Base-by-base conservation (phyloP, 371 early-diverging fungal genomes). In the Coemansia sp. region DNA sequence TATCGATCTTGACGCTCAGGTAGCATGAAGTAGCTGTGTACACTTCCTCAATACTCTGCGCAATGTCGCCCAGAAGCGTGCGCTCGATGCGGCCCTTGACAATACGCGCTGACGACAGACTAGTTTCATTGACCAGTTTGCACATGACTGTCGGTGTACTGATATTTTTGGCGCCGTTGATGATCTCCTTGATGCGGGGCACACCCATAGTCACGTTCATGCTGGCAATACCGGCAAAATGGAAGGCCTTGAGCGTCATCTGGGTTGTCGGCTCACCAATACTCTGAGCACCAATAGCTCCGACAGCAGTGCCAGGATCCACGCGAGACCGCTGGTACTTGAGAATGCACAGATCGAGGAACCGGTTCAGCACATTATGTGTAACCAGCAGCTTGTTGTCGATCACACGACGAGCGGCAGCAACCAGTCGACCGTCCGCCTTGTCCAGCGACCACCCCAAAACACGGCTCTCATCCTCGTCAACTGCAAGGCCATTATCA, bases 241-340 rank as follows among this genome's bases (percentile, higher is more conserved):
- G 99, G 93, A 99, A 99, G 77, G 99, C 98, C 82, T 99, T 99
- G 65, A 99, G 83, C 50, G 99, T 99, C 99, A 99, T 99, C 81
- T 99, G 99, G 2, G 99, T 99, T 66, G 98, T 98, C 34, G 99
- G 99, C 78, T 99, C 99, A 70, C 99, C 99, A 73, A 99, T 98
- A 62, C 92, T 91, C 80, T 99, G 99, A 1, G 97, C 99, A 39
- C 97, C 99, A 58, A 99, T 84, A 40, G 99, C 97, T 51, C 99
- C 99, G 6, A 96, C 97, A 53, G 94, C 95, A 5, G 93, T 69
- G 59, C 90, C 98, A 14, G 98, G 97, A 66, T 99, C 97, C 64
- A 99, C 93, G 68, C 86, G 89, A 56, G 97, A 92, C 68, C 88
- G 85, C 66, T 85, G 80, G 76, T 95, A 97, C 78, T 97, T 98